Conservation (phyloP, 371 early-diverging fungal species). For the Haplosporangium sp. region DNA sequence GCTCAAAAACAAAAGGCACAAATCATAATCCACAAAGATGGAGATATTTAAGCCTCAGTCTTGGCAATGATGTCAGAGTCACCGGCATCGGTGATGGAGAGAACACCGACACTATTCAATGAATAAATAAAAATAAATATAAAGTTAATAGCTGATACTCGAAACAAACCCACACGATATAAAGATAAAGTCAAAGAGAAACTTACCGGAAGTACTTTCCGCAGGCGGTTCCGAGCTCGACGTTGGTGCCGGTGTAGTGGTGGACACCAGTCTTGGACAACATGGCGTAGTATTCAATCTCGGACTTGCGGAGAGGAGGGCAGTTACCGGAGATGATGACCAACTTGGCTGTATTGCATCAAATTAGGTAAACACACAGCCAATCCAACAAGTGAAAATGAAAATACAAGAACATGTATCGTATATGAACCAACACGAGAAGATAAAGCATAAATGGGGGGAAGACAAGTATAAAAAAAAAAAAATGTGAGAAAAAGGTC, state of each 20-base stretch:
- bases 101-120: constrained; percentile 76
- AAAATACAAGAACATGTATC: constrained; percentile 30
- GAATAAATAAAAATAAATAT: background rate
- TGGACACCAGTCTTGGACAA: constrained; percentile 99
- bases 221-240: constrained; percentile 99
- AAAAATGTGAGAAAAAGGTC: constrained; percentile 41
- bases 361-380: constrained; percentile 22
- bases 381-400: constrained; percentile 15
- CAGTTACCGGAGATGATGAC: constrained; percentile 98
- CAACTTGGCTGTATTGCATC: constrained; percentile 86
- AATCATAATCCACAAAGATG: constrained; percentile 3
- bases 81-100: constrained; percentile 98
- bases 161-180: background rate
- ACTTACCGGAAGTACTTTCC: constrained; percentile 97
- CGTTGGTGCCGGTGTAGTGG: constrained; percentile 98
- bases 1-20: constrained; percentile 16
- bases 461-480: constrained; percentile 1
- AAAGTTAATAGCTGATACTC: background rate
- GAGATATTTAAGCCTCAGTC: constrained; percentile 50
- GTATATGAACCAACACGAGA: constrained; percentile 35
- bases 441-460: constrained; percentile 9
- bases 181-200: background rate
- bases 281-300: constrained; percentile 99
- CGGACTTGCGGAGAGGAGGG: constrained; percentile 98
- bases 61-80: constrained; percentile 74